Evolutionary conservation across 2,329 filamentous ascomycete species (phyloP), one percentile per base, ranked within the genome.

Genomic region (Nigrograna mackinnonii): DNA sequence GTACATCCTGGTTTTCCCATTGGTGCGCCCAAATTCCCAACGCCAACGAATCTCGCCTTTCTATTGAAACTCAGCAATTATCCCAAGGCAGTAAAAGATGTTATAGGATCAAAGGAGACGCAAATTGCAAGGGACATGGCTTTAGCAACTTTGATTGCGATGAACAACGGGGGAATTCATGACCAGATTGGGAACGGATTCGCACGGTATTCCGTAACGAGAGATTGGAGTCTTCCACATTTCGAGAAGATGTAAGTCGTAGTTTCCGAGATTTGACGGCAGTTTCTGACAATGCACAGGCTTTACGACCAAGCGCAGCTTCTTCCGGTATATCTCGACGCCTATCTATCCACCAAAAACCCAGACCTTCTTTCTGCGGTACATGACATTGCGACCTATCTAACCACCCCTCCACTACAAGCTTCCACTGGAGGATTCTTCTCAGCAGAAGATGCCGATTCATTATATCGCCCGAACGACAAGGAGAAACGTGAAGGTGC

Each of bases 151-250:
- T 72, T 99, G 36, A 80, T 87, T 28, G 84, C 83, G 44, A 94
- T 97, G 82, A 82, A 82, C 13, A 79, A 81, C 36, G 84, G 85
- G 16, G 85, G 84, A 12, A 83, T 88, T 39, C 80, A 87, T 49
- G 87, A 91, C 57, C 86, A 89, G 47, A 80, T 92, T 46, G 87
- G 88, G 32, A 81, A 87, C 60, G 88, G 89, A 5, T 90, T 91
- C 57, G 83, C 86, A 26, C 82, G 92, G 38, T 96, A 95, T 64
- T 95, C 90, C 12, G 87, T 95, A 6, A 97, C 92, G 0, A 76
- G 84, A 12, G 89, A 97, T 69, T 99, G 94, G 94, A 89, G 87
- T 49, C 75, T 97, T 35, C 94, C 94, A 9, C 91, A 96, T 66
- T 99, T 97, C 57, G 94, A 99, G 73, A 97, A 97, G 74, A 91